Percentiles rank a stretch among this genome's conserved stretches.
Conservation (phyloP, 768 basidiomycete genomes). For the Tricholoma hemisulphureum region DNA sequence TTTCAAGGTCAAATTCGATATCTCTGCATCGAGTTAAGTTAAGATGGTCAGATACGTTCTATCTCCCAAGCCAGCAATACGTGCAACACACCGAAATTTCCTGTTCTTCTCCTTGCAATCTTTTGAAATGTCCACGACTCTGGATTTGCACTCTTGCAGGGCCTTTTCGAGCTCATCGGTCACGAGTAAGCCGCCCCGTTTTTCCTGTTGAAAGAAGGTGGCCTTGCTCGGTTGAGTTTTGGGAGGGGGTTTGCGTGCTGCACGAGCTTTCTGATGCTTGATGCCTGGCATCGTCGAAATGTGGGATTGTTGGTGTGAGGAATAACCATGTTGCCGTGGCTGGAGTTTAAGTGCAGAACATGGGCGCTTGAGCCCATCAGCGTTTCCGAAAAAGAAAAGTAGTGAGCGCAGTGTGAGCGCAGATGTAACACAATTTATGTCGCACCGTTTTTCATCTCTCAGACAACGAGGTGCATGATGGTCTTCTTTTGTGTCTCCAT, state of each 20-base stretch:
- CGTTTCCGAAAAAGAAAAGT: no score
- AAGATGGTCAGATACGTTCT: background rate
- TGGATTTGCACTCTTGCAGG: slow-evolving; percentile 41
- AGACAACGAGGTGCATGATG: no score
- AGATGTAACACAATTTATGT: no score
- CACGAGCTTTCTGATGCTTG: background rate
- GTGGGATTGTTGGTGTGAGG: background rate
- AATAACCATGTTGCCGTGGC: no score
- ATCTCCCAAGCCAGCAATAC: background rate
- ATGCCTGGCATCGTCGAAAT: background rate
- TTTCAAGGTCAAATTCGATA: slow-evolving; percentile 53
- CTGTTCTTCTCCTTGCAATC: slow-evolving; percentile 48
- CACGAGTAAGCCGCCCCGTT: slow-evolving; percentile 35
- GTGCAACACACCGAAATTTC: slow-evolving; percentile 44
- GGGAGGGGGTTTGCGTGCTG: background rate
- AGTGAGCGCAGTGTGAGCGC: no score
- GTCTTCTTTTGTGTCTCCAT: no score
- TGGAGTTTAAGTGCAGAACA: no score
- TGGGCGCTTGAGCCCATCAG: no score
- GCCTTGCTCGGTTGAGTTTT: background rate
- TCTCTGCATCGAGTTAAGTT: slow-evolving; percentile 48
- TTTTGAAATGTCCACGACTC: slow-evolving; percentile 44
- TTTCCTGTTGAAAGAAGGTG: background rate
- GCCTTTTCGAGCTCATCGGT: slow-evolving; percentile 47
- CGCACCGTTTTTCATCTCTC: no score